Base-by-base conservation (phyloP, 768 basidiomycete species). In the Fomitopsis pulvina region DNA sequence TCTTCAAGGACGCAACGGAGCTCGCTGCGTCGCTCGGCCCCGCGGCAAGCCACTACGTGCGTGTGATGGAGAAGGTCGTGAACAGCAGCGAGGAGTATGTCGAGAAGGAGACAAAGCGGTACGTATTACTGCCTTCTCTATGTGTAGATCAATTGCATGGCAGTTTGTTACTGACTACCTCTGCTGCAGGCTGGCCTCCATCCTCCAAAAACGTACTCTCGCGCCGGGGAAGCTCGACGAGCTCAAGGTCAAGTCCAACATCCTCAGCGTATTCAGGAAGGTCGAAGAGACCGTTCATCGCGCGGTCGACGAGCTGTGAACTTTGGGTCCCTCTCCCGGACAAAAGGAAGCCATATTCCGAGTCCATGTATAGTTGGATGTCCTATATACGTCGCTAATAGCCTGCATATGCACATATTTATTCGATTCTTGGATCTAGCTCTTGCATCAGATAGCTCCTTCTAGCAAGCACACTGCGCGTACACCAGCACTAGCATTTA, bases 181-280 rank as follows among this genome's bases (percentile, higher is more conserved):
- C 53, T 39, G 42, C 51, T 41, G 52, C 59, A 48, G 57, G 52
- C 47, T 60, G 28, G 22, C 41, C 20, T 54, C 54, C 14, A 87
- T 95, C 60, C 75, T 94, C 51, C 68, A 71, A 59, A 95, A 93
- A 67, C 83, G 85, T 43, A 81, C 73, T n/a, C 71, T 97, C 38
- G 74, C 86, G 7, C 74, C 78, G 0, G 68, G 74, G 37, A 97
- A 98, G 70, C 69, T 93, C 38, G 96, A 99, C 63, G 92, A 97
- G 71, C 83, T 97, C 62, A 87, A 90, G 68, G 78, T 88, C 65
- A 97, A 95, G 72, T 76, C 80, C 47, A 98, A 98, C 71, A 79
- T 98, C 58, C 77, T 92, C 42, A 65, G 68, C 14, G 79, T 86
- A 0, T 91, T 92, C 51, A 62, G 63, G 25, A 53, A 57, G 54